These are phyloP conservation scores for Solanum ossicruentum DNA, from an alignment of 257 asterid species.

Conservation along the genomic window DNA sequence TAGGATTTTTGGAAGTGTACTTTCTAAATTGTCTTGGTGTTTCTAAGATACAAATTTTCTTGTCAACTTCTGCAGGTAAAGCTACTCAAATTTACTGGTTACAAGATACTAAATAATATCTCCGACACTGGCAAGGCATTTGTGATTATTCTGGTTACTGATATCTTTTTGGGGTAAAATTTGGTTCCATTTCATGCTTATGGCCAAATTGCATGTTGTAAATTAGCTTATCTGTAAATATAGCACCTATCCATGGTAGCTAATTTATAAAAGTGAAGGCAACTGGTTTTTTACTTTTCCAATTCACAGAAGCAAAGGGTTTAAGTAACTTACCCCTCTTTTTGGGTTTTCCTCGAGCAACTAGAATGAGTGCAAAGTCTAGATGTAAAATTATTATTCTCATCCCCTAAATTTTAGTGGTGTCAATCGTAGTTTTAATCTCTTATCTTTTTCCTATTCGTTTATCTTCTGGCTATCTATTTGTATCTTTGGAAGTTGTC, in stretches of 20 bases:
- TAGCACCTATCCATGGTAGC: background rate
- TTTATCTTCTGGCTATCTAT: background rate
- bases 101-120: conserved; percentile 67
- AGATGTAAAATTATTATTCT: background rate
- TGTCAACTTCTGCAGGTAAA: conserved; percentile 55
- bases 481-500: background rate
- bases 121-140: conserved; percentile 94
- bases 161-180: conserved; percentile 78
- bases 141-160: conserved; percentile 68
- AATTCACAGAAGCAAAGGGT: background rate
- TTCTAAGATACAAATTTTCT: background rate
- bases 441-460: background rate
- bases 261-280: background rate
- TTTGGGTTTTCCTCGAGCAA: background rate
- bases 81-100: conserved; percentile 90
- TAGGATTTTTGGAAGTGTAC: background rate
- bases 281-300: background rate
- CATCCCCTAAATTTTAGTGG: background rate
- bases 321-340: background rate
- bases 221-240: background rate
- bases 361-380: background rate
- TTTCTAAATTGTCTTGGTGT: background rate
- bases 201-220: background rate
- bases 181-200: background rate
- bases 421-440: background rate